Conservation (phyloP, 371 early-diverging fungal species). For the Mortierella polycephala region DNA sequence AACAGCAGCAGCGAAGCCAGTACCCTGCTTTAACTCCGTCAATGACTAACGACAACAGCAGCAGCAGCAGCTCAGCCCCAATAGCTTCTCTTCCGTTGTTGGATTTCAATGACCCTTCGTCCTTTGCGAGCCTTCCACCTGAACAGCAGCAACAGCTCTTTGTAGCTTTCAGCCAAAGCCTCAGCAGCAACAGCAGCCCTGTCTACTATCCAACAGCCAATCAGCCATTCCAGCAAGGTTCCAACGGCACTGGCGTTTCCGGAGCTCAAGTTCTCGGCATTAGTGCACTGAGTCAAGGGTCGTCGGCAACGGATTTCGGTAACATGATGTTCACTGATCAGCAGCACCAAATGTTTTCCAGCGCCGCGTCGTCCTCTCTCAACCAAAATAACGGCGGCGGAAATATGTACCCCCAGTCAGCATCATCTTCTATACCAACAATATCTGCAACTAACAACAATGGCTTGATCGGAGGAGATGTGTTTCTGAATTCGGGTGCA, state of each 20-base stretch:
- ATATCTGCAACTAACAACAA: neutral
- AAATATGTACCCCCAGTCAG: neutral
- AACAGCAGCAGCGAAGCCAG: neutral
- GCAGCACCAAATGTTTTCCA: conserved; percentile 17
- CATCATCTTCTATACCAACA: neutral
- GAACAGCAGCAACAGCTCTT: conserved; percentile 42
- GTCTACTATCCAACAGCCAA: neutral
- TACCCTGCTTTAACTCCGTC: neutral
- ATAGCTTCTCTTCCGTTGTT: neutral
- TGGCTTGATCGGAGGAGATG: conserved; percentile 7
- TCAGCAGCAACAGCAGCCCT: conserved; percentile 4
- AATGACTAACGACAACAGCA: neutral
- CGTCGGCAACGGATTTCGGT: conserved; percentile 5
- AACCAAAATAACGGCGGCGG: neutral
- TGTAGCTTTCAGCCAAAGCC: conserved; percentile 31
- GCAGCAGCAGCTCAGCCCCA: neutral
- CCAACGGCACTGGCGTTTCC: neutral
- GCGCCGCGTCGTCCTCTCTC: conserved; percentile 1
- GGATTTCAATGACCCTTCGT: conserved; percentile 27
- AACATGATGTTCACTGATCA: conserved; percentile 7
- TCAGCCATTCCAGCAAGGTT: conserved; percentile 5
- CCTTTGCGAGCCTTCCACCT: conserved; percentile 19
- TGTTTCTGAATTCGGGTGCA: conserved; percentile 1
- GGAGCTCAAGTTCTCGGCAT: neutral
- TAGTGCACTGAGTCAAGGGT: conserved; percentile 3